Evolutionary conservation across 1,284 basidiomycete genomes (phyloP), one percentile per base, ranked within the genome.

Genomic region (Anthracocystis walkeri): DNA sequence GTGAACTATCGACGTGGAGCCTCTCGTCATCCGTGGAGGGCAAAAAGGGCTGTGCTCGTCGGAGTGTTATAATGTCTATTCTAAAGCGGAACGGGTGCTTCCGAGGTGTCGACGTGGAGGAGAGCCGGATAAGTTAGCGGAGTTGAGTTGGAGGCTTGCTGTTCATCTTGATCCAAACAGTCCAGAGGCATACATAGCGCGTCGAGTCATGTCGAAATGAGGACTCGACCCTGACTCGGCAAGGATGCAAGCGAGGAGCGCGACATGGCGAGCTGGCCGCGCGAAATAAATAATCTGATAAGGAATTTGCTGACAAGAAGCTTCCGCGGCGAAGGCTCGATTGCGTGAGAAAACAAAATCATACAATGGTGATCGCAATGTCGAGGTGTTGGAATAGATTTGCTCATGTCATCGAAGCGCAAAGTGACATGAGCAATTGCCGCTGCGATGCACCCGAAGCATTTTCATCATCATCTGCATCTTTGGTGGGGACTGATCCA

Each of bases 61-160:
- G 11, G 40, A 20, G 41, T 33, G 8, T 16, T 6, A 29, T 23
- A 14, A 20, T 51, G 14, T 11, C 2, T 14, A 23, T 21, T n/a
- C 12, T 29, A 21, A 18, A 29, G 23, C 53, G 56, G 56, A 58
- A n/a, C 35, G 25, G 35, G 0, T 23, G 38, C 21, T 18, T 58
- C 60, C 60, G 60, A 61, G 14, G 35, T 29, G 12, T 38, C 40
- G 52, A 55, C 53, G 44, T 54, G 52, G 52, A 54, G 48, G 23
- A 18, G 14, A 16, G 18, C 10, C 21, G 21, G 4, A 7, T 3
- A 41, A 8, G 23, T 48, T 35, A 31, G 44, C 14, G 29, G 53
- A 41, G 42, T 42, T 29, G 53, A 45, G 53, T 44, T 56, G 29
- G 31, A 56, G 31, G 42, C 20, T 25, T 16, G 41, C n/a, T 38